Evolutionary conservation across 768 basidiomycete genomes (phyloP), one percentile per base, ranked within the genome.

Genomic region (Tephrocybe rancida): DNA sequence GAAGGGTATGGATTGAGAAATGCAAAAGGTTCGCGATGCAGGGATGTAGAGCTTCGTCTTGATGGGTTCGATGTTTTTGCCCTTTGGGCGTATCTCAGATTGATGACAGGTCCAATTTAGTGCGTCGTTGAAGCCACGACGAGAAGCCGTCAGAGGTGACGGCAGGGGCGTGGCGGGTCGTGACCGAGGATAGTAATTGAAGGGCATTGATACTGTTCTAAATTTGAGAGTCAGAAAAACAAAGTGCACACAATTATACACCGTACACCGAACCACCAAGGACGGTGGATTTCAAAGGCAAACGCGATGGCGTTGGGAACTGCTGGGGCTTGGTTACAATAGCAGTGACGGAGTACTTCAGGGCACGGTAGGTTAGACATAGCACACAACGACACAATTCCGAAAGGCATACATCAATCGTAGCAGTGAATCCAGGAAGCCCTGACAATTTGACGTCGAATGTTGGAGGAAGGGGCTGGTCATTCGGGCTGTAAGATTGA

Each of bases 401-500:
- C 5, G 32, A 10, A 35, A 41, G 22, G 54, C 71, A 56, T 62
- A 79, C 79, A 54, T 81, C 80, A 48, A 88, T 82, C 6, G 67
- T 78, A 13, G 89, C 87, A 14, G 75, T 72, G 62, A 91, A 90
- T 1, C 89, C 90, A 9, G 89, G 89, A 6, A 90, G 66, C 3
- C 88, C 88, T 11, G 81, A 79, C 16, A 91, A 71, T 57, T 85
- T 86, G 14, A 86, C 82, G 52, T 83, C 74, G 56, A 83, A 86
- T 11, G 82, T 87, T 0, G 89, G 90, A 19, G 89, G 89, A 21
- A 92, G 73, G 39, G 82, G 75, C 88, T 90, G 50, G 27, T 51
- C 42, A 21, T 8, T n/a, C n/a, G n/a, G n/a, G n/a, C 19, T 8
- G n/a, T 21, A 8, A 13, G 10, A 22, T 19, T 13, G n/a, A 21